A percentile compares a stretch with the other conserved stretches of the same genome.
Evolutionary conservation across 116 monocot genomes (phyloP).

Genomic region (Thalassia testudinum): DNA sequence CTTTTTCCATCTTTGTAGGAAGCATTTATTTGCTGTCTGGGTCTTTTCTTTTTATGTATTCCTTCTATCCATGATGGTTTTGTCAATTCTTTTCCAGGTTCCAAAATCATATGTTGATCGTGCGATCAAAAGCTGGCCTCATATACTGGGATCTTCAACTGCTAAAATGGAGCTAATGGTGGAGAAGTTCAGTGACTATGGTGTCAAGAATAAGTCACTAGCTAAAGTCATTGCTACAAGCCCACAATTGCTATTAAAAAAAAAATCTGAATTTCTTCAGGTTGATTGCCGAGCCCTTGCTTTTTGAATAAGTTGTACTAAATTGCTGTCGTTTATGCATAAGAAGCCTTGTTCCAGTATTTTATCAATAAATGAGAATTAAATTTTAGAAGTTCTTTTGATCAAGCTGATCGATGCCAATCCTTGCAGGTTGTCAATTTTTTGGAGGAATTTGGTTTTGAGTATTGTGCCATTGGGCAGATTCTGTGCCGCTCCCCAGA

Average conservation of each 20-base stretch:
- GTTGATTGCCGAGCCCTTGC: slow-evolving; percentile 14
- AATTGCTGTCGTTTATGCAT: no score
- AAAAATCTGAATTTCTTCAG: slow-evolving; percentile 59
- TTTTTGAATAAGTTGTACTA: not conserved
- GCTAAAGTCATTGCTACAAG: slow-evolving; percentile 59
- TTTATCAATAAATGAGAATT: no score
- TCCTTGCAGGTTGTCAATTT: slow-evolving; percentile 45
- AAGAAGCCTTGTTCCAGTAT: no score
- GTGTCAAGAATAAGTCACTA: slow-evolving; percentile 47
- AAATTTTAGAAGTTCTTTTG: no score
- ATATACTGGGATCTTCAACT: slow-evolving; percentile 72
- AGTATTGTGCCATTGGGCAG: slow-evolving; percentile 32
- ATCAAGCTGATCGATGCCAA: no score
- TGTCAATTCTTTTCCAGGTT: slow-evolving; percentile 38
- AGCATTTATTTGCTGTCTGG: no score
- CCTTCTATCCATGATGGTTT: no score
- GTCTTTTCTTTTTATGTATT: no score
- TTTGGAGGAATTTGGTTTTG: slow-evolving; percentile 64
- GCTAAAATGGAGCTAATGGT: slow-evolving; percentile 48
- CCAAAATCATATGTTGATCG: slow-evolving; percentile 35
- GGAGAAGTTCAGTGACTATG: slow-evolving; percentile 36
- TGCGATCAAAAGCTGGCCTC: slow-evolving; percentile 84
- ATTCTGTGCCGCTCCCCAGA: slow-evolving; percentile 72
- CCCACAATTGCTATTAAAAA: slow-evolving; percentile 76
- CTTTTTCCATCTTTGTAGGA: no score